Conservation (phyloP, 1,284 basidiomycete species). For the Moniliophthora roreri region DNA sequence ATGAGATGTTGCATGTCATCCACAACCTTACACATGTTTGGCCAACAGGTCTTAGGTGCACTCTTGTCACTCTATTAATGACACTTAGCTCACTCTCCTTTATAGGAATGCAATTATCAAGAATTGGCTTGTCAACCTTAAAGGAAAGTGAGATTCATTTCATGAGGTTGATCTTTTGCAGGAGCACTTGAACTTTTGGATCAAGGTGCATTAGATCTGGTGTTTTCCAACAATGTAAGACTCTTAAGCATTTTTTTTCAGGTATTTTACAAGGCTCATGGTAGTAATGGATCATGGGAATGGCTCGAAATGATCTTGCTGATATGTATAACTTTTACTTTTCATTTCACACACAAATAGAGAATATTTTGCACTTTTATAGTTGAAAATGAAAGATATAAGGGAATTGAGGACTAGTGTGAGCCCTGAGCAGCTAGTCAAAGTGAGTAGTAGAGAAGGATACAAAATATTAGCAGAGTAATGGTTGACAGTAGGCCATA, state of each 20-base stretch:
- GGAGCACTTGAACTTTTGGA: constrained; percentile 42
- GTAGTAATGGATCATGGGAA: constrained; percentile 36
- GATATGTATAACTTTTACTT: no score
- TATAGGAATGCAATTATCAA: constrained; percentile 30
- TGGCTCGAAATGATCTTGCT: constrained; percentile 38
- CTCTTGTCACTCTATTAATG: no score
- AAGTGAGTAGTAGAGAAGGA: no score
- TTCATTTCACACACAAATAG: no score
- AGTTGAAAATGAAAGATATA: no score
- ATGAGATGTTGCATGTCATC: constrained; percentile 36
- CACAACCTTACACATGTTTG: constrained; percentile 38
- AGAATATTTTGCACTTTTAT: no score
- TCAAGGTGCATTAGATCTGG: constrained; percentile 22
- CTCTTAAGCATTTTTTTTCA: constrained; percentile 1
- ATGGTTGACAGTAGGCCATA: no score
- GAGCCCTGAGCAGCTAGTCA: no score
- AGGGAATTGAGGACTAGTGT: no score
- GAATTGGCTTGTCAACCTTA: constrained; percentile 40
- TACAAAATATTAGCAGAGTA: no score
- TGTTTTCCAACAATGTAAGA: no score
- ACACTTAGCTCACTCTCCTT: not conserved
- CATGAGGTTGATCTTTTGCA: constrained; percentile 38
- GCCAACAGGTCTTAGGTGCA: constrained; percentile 32
- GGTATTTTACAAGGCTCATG: constrained; percentile 32
- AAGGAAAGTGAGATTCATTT: constrained; percentile 28